Evolutionary conservation across 495 filamentous ascomycete species (phyloP), one percentile per base, ranked within the genome.

Genomic region (Penicillium roqueforti): DNA sequence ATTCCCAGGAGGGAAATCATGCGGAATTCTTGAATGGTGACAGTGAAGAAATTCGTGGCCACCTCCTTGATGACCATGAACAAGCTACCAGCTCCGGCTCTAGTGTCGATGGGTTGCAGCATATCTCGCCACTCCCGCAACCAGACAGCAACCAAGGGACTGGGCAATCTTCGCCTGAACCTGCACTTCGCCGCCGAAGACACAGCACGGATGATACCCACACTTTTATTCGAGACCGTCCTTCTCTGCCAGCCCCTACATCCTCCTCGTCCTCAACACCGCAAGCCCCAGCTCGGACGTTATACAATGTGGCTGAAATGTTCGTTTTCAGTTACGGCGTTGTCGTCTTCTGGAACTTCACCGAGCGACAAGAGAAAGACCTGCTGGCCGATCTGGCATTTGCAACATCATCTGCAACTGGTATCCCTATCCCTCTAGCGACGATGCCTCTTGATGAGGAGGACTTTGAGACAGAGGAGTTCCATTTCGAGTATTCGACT

Each of bases 291-390:
- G 75, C 76, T 3, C 77, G 81, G 25, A 76, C 87, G 25, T 70
- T 80, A 9, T 81, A 86, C 10, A 81, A 92, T 59, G 92, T 96
- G 59, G 95, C 87, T 22, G 93, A 99, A 70, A 91, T 99, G 88
- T 97, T 96, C 66, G 87, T 97, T 51, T 97, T 96, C 70, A 92
- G 87, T 20, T 99, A 99, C 68, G 93, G 93, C 9, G 95, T 99
- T 1, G 92, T 91, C 0, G 93, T 99, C 14, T 97, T 97, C 66
- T 99, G 93, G 93, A 97, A 97, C 66, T 93, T 97, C 62, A 91
- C 91, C 14, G 91, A 96, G 65, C 80, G 82, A 43, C 93, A 97
- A 68, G 93, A 99, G 66, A 97, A 96, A 68, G 92, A 97, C 65
- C 87, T 97, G 39, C 80, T 99, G 25, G 95, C 93, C 16, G 93